Percentiles rank a stretch among this genome's conserved stretches.
Conservation (phyloP, 2,329 filamentous ascomycete species). For the Trichoderma endophyticum region DNA sequence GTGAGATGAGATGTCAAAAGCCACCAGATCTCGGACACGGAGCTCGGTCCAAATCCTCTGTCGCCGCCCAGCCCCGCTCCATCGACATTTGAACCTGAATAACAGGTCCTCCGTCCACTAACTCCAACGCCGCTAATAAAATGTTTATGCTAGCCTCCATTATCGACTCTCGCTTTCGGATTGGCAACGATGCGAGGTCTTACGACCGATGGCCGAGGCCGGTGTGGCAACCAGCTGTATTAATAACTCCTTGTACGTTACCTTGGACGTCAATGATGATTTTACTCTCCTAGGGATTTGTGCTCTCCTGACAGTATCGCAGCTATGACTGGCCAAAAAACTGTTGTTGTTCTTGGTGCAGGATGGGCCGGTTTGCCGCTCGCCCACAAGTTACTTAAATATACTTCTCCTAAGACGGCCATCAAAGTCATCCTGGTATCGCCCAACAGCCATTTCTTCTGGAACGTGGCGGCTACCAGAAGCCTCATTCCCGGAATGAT, state of each 20-base stretch:
- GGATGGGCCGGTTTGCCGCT: neutral
- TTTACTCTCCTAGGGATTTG: neutral
- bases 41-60: neutral
- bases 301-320: neutral
- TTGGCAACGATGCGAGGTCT: neutral
- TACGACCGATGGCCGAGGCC: neutral
- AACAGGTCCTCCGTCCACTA: neutral
- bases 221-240: neutral
- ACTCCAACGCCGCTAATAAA: too few relatives aligned
- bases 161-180: neutral
- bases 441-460: neutral
- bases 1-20: neutral
- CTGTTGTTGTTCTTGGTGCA: neutral
- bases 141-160: neutral
- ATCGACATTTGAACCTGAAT: neutral
- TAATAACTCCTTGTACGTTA: neutral
- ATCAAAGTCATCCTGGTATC: neutral
- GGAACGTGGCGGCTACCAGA: neutral
- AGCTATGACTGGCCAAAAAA: neutral
- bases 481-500: neutral
- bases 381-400: neutral
- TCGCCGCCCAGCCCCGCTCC: neutral
- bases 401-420: neutral
- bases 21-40: neutral
- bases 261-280: neutral